Percentiles rank a stretch among this genome's conserved stretches.
phyloP scores from a whole-genome alignment of 1,139 yeast genomes.

The Nadsonia starkeyi-henricii region DNA sequence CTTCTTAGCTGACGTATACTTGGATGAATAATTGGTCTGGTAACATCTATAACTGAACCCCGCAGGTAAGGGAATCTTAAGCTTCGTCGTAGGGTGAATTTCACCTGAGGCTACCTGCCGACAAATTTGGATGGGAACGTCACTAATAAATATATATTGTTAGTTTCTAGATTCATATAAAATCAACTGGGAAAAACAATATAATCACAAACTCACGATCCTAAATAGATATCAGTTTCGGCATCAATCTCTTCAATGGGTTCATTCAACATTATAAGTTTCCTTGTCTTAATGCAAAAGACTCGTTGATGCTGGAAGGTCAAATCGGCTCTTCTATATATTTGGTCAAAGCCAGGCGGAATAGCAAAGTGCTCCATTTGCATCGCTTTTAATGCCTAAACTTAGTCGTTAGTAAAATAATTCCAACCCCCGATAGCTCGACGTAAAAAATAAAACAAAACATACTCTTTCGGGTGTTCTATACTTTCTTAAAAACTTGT shows the following conservation, averaged over 20 bases:
- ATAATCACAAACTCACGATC: conserved; percentile 22
- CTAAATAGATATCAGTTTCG: conserved; percentile 47
- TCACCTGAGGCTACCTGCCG: conserved; percentile 47
- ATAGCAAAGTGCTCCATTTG: conserved; percentile 42
- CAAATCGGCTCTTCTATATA: conserved; percentile 51
- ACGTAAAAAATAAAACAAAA: conserved; percentile 13
- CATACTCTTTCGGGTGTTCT: conserved; percentile 34
- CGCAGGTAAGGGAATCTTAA: conserved; percentile 10
- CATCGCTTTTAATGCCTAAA: conserved; percentile 32
- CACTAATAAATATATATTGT: conserved; percentile 6
- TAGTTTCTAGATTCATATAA: too few species aligned
- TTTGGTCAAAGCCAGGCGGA: conserved; percentile 46
- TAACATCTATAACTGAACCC: not conserved
- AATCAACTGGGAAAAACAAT: too few species aligned
- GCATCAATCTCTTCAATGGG: conserved; percentile 26
- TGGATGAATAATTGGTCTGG: not conserved
- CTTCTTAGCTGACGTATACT: not conserved
- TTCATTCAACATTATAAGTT: conserved; percentile 44
- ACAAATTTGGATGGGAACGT: conserved; percentile 34
- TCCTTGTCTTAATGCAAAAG: conserved; percentile 44
- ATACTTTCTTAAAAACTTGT: conserved; percentile 41
- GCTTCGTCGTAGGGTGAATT: conserved; percentile 50
- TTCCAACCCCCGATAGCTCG: not conserved
- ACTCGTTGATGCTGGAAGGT: conserved; percentile 86
- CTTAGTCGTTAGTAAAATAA: not conserved